These are phyloP conservation scores for Plasmodium relictum DNA, from an alignment of 169 alveolate genomes.

Conservation along the genomic window DNA sequence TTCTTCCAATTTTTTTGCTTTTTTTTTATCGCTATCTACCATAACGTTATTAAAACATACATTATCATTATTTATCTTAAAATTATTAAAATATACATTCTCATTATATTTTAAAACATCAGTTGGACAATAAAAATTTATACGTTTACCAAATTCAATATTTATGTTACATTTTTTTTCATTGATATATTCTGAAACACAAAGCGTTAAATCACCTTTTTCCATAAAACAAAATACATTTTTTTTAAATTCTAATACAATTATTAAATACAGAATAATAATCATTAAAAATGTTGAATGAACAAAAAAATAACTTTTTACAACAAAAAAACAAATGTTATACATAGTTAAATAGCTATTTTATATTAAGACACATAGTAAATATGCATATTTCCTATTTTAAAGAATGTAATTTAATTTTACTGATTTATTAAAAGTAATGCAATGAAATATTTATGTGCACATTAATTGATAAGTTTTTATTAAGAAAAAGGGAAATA, in stretches of 20 bases:
- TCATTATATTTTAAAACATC: not conserved
- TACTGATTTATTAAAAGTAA: no score
- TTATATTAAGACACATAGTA: no score
- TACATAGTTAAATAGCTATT: no score
- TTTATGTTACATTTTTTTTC: conserved; percentile 7
- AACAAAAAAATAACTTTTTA: no score
- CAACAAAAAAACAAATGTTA: no score
- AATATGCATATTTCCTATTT: no score
- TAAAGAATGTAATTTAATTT: no score
- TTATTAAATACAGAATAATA: not conserved
- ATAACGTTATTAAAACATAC: conserved; percentile 11
- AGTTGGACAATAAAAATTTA: conserved; percentile 22
- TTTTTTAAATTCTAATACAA: not conserved
- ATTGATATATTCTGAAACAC: conserved; percentile 17
- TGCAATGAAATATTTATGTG: no score
- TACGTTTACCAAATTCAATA: conserved; percentile 24
- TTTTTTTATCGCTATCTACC: not conserved
- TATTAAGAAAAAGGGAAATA: no score
- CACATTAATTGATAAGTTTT: no score
- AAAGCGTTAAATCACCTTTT: not conserved
- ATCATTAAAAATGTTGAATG: not conserved
- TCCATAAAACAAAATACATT: not conserved
- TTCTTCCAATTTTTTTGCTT: not conserved
- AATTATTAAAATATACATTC: not conserved
- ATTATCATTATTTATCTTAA: not conserved